Base-by-base conservation (phyloP, 1,139 yeast species). In the Lizanozyma gosingica region DNA sequence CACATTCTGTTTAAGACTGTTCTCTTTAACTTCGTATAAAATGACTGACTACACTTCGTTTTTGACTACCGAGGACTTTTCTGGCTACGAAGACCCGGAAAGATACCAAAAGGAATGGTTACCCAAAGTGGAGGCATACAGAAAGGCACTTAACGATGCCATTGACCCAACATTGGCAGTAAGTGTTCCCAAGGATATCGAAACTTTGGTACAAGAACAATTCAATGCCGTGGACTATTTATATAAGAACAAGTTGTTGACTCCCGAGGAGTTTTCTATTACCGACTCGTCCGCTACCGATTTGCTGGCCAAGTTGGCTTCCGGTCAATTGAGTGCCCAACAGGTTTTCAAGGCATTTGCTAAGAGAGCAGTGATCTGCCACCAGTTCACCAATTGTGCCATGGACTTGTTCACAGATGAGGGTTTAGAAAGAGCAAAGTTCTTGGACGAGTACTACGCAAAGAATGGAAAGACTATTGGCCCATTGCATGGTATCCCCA, bases 271-370 rank as follows among this genome's bases (percentile, higher is more conserved):
- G 36, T 47, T 51, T 32, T 45, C 42, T 17, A 53, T 53, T 40
- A 53, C 57, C 35, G 53, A 52, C 36, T 47, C 55, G 14, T 40
- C 49, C 14, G 41, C 41, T 3, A 43, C 42, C 4, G 18, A 39
- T 6, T 42, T 53, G 16, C 37, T 38, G 3, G 42, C 38, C 16
- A 49, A 50, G 18, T 43, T 53, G 14, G 45, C 60, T 2, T 41
- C 39, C 14, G 63, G 65, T 1, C 53, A 60, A 40, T 60, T 53
- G 46, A 57, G 69, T 2, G 61, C 79, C 0, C 73, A 67, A 14
- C 66, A 71, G 41, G 77, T 75, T 33, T 67, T 65, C 46, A 60
- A 61, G 36, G 78, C 80, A 0, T 76, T 65, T 55, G 71, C 77
- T 37, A 73, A 73, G 44, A 61, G 80, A 45, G 78, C 76, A 11